phyloP scores from a whole-genome alignment of 495 filamentous ascomycete genomes.

The Tuber aestivum region DNA sequence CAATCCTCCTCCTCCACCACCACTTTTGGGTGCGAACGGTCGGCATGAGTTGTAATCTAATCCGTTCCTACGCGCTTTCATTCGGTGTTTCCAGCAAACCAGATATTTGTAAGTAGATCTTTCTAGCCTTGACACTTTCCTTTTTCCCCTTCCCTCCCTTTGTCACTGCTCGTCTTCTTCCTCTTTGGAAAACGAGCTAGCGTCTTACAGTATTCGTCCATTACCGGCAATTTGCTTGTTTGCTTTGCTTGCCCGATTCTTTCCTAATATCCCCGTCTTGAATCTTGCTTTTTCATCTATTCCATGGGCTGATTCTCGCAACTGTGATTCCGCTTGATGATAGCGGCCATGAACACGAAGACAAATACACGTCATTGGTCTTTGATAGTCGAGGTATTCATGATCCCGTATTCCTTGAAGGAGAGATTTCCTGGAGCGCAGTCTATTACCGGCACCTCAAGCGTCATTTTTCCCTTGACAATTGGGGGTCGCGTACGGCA shows the following conservation, averaged over 20 bases:
- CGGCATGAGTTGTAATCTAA: slow-evolving; percentile 22
- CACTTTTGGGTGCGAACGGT: neutral
- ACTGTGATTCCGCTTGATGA: neutral
- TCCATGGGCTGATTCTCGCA: neutral
- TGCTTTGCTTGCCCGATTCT: neutral
- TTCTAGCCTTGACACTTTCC: neutral
- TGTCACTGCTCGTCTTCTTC: neutral
- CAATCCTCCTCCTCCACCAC: neutral
- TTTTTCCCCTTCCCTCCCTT: neutral
- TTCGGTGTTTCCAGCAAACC: slow-evolving; percentile 29
- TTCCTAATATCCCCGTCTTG: neutral
- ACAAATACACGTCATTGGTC: slow-evolving; percentile 63
- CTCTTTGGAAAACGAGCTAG: neutral
- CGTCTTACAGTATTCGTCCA: neutral
- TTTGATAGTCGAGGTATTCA: slow-evolving; percentile 61
- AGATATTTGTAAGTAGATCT: slow-evolving; percentile 33
- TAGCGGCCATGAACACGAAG: slow-evolving; percentile 58
- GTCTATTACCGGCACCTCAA: slow-evolving; percentile 9
- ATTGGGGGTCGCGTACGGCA: slow-evolving; percentile 2
- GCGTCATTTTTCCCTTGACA: neutral
- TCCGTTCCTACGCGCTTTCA: slow-evolving; percentile 39
- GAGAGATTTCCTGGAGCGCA: slow-evolving; percentile 4
- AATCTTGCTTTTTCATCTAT: neutral
- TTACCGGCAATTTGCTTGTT: neutral
- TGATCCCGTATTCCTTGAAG: neutral